Evolutionary conservation across 768 basidiomycete genomes (phyloP), one percentile per base, ranked within the genome.

Genomic region (Amanita exitialis): DNA sequence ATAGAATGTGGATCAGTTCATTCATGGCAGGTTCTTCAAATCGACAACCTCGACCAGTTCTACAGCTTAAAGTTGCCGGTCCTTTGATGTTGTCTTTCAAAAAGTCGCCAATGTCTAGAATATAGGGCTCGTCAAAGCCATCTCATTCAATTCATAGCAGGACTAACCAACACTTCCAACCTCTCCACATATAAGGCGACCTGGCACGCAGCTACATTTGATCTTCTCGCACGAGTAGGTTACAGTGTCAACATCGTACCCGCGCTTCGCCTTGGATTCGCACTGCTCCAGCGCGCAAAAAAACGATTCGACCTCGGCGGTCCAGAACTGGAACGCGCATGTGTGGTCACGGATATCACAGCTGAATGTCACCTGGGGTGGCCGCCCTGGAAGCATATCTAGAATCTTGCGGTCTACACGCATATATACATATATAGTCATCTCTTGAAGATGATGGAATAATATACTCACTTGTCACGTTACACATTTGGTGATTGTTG

Each of bases 11-110:
- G 66, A 99, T 98, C 47, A 99, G 77, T 28, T 83, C 75, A 60
- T 99, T 96, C 96, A 99, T 98, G 0, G 88, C 92, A 0, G 91
- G 90, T 59, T 99, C 96, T 63, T 94, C 86, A 59, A 99, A 99
- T 54, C 74, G 79, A 68, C 94, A 97, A 6, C 83, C 88, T 43
- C 74, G 64, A 13, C 82, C 85, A 1, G 75, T 64, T 52, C 69
- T 71, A 69, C 95, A 95, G 55, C 76, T 83, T 65, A 99, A 98
- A 8, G 72, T 70, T 0, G 88, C 96, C 0, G 96, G 96, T 0
- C 96, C 96, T 51, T 78, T 83, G 63, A 98, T 96, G 56, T 87
- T 81, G 59, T 96, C 86, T 20, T 70, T 77, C 53, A 99, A 72
- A 66, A 98, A 98, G 46, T 99, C 96, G 45, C 82, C 80, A 60